phyloP scores from a whole-genome alignment of 2,329 filamentous ascomycete genomes.

The Pseudogymnoascus sp. region DNA sequence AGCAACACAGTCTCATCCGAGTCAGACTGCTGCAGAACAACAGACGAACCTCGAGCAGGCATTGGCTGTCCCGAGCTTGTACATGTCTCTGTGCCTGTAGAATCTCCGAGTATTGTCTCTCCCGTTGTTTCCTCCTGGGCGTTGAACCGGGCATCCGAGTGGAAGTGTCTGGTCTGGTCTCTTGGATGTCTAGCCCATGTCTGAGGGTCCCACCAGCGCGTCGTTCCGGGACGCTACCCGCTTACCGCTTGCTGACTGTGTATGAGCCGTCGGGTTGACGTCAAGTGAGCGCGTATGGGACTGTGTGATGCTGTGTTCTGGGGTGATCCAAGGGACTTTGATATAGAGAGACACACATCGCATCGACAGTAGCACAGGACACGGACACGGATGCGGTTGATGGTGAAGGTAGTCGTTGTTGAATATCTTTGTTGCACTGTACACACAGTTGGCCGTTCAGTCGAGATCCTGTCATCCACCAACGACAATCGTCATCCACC shows the following conservation, averaged over 20 bases:
- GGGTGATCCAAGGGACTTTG: background rate
- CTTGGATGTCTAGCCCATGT: background rate
- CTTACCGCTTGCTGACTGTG: background rate
- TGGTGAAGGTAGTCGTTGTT: background rate
- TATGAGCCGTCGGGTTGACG: background rate
- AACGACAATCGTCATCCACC: background rate
- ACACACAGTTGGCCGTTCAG: background rate
- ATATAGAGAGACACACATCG: background rate
- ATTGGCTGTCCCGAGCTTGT: background rate
- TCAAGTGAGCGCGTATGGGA: background rate
- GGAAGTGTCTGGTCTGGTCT: background rate
- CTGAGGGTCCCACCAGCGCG: background rate
- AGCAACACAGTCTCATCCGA: background rate
- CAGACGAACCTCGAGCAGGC: background rate
- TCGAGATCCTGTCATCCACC: background rate
- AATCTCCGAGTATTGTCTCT: background rate
- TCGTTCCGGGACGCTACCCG: background rate
- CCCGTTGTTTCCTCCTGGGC: background rate
- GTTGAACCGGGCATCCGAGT: background rate
- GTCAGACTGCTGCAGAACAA: background rate
- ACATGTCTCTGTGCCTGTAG: background rate
- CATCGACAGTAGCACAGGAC: background rate
- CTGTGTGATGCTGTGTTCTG: background rate
- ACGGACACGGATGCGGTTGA: too few relatives aligned
- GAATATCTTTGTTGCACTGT: too few relatives aligned